phyloP scores from a whole-genome alignment of 805 yeast genomes.

The Kregervanrija pseudodelftensis region DNA sequence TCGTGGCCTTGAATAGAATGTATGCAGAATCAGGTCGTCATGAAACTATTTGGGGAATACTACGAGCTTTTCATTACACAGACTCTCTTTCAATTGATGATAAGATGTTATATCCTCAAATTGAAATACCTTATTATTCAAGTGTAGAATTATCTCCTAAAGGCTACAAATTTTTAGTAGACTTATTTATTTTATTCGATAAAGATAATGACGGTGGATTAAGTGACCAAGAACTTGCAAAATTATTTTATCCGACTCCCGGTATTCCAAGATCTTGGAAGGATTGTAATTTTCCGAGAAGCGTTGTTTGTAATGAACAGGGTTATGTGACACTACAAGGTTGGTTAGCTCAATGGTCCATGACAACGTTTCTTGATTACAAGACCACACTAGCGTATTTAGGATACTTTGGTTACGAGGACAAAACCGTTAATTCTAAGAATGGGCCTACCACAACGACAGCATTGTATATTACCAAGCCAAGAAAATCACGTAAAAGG shows the following conservation, averaged over 20 bases:
- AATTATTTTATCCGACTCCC: conserved; percentile 82
- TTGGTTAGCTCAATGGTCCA: conserved; percentile 98
- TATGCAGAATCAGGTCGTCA: conserved; percentile 91
- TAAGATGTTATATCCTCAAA: conserved; percentile 65
- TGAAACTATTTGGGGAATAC: conserved; percentile 94
- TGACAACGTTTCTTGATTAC: conserved; percentile 85
- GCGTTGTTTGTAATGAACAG: conserved; percentile 84
- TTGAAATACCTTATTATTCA: conserved; percentile 66
- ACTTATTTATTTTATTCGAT: conserved; percentile 79
- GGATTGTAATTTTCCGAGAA: conserved; percentile 75
- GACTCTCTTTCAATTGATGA: conserved; percentile 84
- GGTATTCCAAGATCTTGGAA: conserved; percentile 87
- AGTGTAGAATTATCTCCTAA: conserved; percentile 89
- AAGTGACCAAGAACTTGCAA: conserved; percentile 59
- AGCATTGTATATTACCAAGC: conserved; percentile 76
- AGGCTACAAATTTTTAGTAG: conserved; percentile 90
- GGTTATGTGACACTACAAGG: conserved; percentile 93
- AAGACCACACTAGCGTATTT: conserved; percentile 80
- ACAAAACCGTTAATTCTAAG: conserved; percentile 16
- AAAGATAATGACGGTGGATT: conserved; percentile 96
- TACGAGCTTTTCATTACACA: conserved; percentile 83
- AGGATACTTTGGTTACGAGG: conserved; percentile 85
- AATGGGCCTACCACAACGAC: conserved; percentile 17
- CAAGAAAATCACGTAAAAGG: conserved; percentile 62
- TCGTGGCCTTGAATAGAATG: conserved; percentile 65